These are phyloP conservation scores for Gloeostereum incarnatum DNA, from an alignment of 768 basidiomycete species.

Conservation along the genomic window DNA sequence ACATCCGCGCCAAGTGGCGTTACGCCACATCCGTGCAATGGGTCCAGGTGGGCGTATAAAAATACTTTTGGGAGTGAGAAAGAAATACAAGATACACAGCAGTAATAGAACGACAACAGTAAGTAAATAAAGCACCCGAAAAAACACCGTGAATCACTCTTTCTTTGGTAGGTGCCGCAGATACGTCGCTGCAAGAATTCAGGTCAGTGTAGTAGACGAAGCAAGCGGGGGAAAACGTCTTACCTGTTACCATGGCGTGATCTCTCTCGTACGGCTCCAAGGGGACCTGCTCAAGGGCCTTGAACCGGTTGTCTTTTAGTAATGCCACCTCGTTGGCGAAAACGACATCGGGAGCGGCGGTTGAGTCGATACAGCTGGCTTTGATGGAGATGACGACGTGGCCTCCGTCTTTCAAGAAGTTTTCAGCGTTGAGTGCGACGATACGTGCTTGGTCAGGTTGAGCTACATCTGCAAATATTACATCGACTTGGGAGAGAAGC, in stretches of 20 bases:
- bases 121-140: too few species aligned
- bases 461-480: conserved; percentile 96
- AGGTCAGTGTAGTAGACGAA: not conserved
- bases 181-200: conserved; percentile 29
- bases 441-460: conserved; percentile 99
- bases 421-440: conserved; percentile 84
- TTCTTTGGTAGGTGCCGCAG: conserved; percentile 24
- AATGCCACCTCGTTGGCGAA: conserved; percentile 83
- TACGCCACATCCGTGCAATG: too few species aligned
- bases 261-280: conserved; percentile 90
- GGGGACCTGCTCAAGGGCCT: conserved; percentile 93
- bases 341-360: conserved; percentile 80
- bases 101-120: too few species aligned
- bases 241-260: conserved; percentile 85
- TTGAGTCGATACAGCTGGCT: conserved; percentile 97
- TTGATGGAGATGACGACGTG: conserved; percentile 97
- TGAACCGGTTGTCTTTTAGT: conserved; percentile 72
- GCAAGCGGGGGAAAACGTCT: conserved; percentile 11
- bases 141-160: too few species aligned
- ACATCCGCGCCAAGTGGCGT: too few species aligned
- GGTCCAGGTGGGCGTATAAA: too few species aligned
- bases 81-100: too few species aligned
- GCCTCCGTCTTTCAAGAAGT: conserved; percentile 92
- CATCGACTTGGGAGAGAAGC: conserved; percentile 91
- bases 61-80: too few species aligned